phyloP scores from a whole-genome alignment of 1,284 basidiomycete genomes.

The Pseudozyma flocculosa region DNA sequence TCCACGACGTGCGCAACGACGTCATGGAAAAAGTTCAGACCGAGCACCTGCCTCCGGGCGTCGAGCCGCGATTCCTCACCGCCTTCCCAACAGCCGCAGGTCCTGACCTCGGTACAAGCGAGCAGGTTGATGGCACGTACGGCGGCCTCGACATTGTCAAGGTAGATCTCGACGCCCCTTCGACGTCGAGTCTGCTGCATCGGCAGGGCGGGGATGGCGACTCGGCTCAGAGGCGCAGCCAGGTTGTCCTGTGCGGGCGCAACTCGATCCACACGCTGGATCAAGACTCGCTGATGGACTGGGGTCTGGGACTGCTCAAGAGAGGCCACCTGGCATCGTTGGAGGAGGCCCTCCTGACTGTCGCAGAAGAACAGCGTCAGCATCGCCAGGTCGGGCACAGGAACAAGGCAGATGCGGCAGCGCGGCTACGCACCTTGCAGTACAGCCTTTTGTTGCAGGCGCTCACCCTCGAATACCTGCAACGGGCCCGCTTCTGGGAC shows the following conservation, averaged over 20 bases:
- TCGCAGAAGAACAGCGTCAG: not conserved
- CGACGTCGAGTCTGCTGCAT: not conserved
- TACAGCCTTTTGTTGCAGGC: not conserved
- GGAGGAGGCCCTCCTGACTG: conserved; percentile 2
- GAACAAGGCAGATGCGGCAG: not conserved
- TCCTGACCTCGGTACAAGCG: not conserved
- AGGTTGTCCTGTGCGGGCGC: conserved; percentile 22
- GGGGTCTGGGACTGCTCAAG: conserved; percentile 17
- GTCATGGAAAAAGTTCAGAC: conserved; percentile 30
- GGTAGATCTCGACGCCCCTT: conserved; percentile 1
- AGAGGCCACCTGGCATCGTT: conserved; percentile 12
- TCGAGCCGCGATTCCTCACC: conserved; percentile 44
- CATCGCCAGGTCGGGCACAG: not conserved
- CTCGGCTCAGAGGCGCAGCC: not conserved
- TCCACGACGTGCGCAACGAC: conserved; percentile 33
- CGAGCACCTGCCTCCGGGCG: conserved; percentile 26
- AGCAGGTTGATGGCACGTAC: not conserved
- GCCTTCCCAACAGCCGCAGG: conserved; percentile 4
- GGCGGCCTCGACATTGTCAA: conserved; percentile 13
- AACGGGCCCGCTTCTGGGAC: conserved; percentile 21
- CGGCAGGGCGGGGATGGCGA: not conserved
- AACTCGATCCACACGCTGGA: conserved; percentile 20
- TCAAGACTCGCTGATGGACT: conserved; percentile 15
- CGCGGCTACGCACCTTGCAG: not conserved
- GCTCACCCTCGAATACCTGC: conserved; percentile 28